A percentile compares a stretch with the other conserved stretches of the same genome.
Evolutionary conservation across 306 rosid species (phyloP).

Genomic region (Rosa lucieae): DNA sequence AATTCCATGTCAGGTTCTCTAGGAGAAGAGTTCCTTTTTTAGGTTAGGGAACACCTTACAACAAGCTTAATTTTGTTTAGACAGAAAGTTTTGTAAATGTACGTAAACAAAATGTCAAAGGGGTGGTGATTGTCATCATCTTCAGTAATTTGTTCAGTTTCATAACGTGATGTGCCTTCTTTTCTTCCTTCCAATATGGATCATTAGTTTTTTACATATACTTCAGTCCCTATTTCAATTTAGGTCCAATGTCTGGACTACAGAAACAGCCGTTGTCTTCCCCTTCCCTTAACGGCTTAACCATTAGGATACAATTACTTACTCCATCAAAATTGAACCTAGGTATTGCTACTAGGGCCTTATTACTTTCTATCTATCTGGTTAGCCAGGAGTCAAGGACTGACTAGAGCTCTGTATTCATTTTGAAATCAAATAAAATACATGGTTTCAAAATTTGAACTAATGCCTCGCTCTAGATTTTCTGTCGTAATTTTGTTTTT

Average conservation of each 20-base stretch:
- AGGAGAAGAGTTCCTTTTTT: background rate
- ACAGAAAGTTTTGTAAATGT: background rate
- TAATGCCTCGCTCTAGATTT: background rate
- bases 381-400: background rate
- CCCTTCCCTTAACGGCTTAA: background rate
- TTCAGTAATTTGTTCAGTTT: background rate
- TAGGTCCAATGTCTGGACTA: background rate
- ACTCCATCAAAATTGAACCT: background rate
- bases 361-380: background rate
- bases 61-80: background rate
- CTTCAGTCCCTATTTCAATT: background rate
- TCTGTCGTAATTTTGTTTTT: background rate
- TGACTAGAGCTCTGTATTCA: constrained; percentile 6
- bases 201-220: background rate
- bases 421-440: background rate
- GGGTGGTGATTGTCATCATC: background rate
- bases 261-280: background rate
- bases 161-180: background rate
- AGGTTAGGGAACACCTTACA: background rate
- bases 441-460: background rate
- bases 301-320: background rate
- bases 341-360: background rate
- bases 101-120: background rate
- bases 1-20: background rate
- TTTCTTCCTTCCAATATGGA: background rate